phyloP scores from a whole-genome alignment of 768 basidiomycete species.

The Termitomyces sp. region DNA sequence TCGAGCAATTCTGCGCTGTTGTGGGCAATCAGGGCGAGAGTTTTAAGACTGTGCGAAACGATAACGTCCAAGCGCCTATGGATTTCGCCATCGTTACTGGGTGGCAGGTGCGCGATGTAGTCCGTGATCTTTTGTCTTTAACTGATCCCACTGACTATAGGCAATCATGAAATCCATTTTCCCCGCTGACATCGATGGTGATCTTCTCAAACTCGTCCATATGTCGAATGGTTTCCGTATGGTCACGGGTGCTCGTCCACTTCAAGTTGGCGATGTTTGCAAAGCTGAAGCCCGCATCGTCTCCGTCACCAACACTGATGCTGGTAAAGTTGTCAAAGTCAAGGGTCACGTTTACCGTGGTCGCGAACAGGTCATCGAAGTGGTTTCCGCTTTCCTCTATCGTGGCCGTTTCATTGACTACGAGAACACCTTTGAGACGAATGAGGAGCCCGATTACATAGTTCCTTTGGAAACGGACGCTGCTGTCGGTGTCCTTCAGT shows the following conservation, averaged over 20 bases:
- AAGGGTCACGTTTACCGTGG: conserved; percentile 79
- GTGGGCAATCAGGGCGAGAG: conserved; percentile 90
- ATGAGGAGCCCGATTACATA: conserved; percentile 84
- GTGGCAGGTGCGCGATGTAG: conserved; percentile 74
- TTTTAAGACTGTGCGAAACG: conserved; percentile 75
- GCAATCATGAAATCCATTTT: conserved; percentile 99
- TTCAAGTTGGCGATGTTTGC: conserved; percentile 86
- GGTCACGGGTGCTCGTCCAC: conserved; percentile 68
- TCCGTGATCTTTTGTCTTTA: conserved; percentile 1
- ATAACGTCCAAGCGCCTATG: conserved; percentile 85
- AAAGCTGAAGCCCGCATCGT: conserved; percentile 84
- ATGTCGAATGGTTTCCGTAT: conserved; percentile 95
- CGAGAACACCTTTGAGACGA: conserved; percentile 92
- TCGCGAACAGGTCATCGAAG: conserved; percentile 83
- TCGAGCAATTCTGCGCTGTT: conserved; percentile 89
- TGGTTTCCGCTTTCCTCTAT: conserved; percentile 93
- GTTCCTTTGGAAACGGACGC: conserved; percentile 74
- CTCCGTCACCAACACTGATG: conserved; percentile 85
- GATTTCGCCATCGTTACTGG: conserved; percentile 98
- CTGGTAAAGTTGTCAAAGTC: conserved; percentile 91
- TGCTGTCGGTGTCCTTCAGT: conserved; percentile 83
- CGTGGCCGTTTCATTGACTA: conserved; percentile 93
- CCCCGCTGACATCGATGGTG: conserved; percentile 87
- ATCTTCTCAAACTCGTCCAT: conserved; percentile 93
- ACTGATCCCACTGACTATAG: conserved; percentile 32